Base-by-base conservation (phyloP, 2,329 filamentous ascomycete species). In the Bisporella sp. region DNA sequence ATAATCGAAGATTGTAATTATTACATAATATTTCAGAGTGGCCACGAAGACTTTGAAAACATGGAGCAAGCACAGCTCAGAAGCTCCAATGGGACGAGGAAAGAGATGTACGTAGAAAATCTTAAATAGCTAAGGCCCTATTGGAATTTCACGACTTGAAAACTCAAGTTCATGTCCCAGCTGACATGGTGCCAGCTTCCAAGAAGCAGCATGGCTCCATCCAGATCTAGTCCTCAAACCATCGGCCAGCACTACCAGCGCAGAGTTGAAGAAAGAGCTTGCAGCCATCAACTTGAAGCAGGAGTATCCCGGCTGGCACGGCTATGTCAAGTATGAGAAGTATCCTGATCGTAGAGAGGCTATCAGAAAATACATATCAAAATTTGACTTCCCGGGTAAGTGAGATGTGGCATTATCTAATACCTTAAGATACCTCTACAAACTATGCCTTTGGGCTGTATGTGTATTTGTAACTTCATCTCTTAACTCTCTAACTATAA, bases 271-370 rank as follows among this genome's bases (percentile, higher is more conserved):
- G 35, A 41, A 48, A 40, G 46, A 49, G 13, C 6, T 49, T 7
- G 46, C 49, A 41, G 46, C 41, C 32, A 40, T 51, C 29, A 35
- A 30, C 5, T 21, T 50, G 6, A 41, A 50, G 30, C 47, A 53
- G 37, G 51, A 53, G 9, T 13, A 43, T 2, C 41, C 45, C 9
- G 51, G 51, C 29, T 53, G 51, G 51, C 43, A 50, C 13, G 51
- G 53, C 37, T 87, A 85, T 53, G 72, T 88, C 5, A 83, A 86
- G 59, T 86, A 82, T 83, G 83, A 86, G 61, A 73, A 79, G 9
- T 84, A 85, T 48, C 83, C 84, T 0, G 80, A 85, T 45, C 87
- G 85, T 65, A 84, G 84, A 59, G 73, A 71, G 30, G 68, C 74
- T 43, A 83, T 79, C 0, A 73, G 76, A 44, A 71, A 78, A 49